phyloP scores from a whole-genome alignment of 2,329 filamentous ascomycete genomes.

The Aspergillus aculeatus region DNA sequence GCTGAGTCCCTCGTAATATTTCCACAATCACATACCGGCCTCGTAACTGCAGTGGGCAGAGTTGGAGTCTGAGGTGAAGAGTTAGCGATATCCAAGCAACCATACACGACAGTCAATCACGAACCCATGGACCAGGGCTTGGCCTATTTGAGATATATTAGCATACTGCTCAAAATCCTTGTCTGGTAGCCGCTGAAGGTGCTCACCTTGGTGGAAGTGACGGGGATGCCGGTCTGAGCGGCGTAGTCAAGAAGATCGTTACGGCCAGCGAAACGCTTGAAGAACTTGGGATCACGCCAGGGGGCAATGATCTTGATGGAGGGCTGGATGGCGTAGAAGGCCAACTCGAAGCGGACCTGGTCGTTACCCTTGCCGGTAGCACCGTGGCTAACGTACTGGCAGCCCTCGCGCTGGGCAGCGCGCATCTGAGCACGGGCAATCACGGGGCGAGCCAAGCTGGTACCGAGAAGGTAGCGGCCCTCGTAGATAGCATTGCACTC shows the following conservation, averaged over 20 bases:
- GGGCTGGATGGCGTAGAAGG: slow-evolving; percentile 51
- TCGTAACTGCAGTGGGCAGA: slow-evolving; percentile 72
- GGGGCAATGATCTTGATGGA: slow-evolving; percentile 51
- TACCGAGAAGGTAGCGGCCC: slow-evolving; percentile 61
- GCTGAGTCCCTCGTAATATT: too few relatives aligned
- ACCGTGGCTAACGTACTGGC: slow-evolving; percentile 46
- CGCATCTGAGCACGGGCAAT: slow-evolving; percentile 48
- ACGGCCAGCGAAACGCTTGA: slow-evolving; percentile 49
- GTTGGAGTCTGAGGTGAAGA: slow-evolving; percentile 33
- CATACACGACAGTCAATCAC: slow-evolving; percentile 12
- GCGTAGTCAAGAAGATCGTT: slow-evolving; percentile 52
- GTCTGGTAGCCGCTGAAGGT: too few relatives aligned
- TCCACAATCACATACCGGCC: slow-evolving; percentile 54
- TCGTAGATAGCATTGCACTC: slow-evolving; percentile 64
- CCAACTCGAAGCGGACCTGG: slow-evolving; percentile 51
- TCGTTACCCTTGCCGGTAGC: slow-evolving; percentile 51
- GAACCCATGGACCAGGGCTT: slow-evolving; percentile 60
- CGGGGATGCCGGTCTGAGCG: slow-evolving; percentile 47
- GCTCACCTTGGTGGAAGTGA: slow-evolving; percentile 46
- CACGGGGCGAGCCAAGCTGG: slow-evolving; percentile 46
- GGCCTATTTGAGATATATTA: slow-evolving; percentile 18
- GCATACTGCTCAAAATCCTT: not conserved
- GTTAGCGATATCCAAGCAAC: slow-evolving; percentile 3
- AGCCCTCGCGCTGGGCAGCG: slow-evolving; percentile 43
- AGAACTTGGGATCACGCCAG: slow-evolving; percentile 51